Base-by-base conservation (phyloP, 2,329 filamentous ascomycete species). In the Sordariomycetes sp. region DNA sequence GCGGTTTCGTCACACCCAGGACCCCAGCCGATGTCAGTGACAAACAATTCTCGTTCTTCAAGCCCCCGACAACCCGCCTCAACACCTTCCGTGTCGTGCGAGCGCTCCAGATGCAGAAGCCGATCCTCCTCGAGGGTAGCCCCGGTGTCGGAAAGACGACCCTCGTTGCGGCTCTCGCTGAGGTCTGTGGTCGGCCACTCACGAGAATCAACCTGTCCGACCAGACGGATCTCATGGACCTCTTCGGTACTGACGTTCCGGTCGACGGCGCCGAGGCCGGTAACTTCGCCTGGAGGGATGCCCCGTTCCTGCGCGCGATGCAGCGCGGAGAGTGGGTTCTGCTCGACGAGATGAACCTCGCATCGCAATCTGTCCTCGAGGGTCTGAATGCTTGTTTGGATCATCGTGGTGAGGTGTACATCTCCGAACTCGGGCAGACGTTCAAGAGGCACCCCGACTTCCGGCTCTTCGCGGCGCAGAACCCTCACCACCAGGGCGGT, bases 71-170 rank as follows among this genome's bases (percentile, higher is more conserved):
- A 0, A 97, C 94, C 1, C 85, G 86, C 59, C 78, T 86, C 54
- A 99, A 99, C 66, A 87, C 87, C 0, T 92, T 97, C 83, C 82
- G 94, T 67, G 86, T 99, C 35, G 81, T 95, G 57, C 85, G 94
- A 61, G 95, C 92, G 15, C 75, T 99, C 60, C 90, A 95, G 65
- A 82, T 96, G 57, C 78, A 83, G 56, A 96, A 96, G 67, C 92
- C 94, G 2, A 92, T 99, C 57, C 77, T 99, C 7, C 80, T 99
- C 2, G 94, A 99, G 73, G 94, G 95, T 39, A 96, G 89, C 64
- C 94, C 94, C n/a, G 94, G 94, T 67, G 94, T 99, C 24, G 94
- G 94, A 58, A 99, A 99, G 74, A 99, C 94, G 0, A 95, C 92
- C 1, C 78, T 99, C 15, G 84, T 99, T 24, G 86, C 87, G 52